Base-by-base conservation (phyloP, 23 red algal genomes). In the Agarophyton chilense region DNA sequence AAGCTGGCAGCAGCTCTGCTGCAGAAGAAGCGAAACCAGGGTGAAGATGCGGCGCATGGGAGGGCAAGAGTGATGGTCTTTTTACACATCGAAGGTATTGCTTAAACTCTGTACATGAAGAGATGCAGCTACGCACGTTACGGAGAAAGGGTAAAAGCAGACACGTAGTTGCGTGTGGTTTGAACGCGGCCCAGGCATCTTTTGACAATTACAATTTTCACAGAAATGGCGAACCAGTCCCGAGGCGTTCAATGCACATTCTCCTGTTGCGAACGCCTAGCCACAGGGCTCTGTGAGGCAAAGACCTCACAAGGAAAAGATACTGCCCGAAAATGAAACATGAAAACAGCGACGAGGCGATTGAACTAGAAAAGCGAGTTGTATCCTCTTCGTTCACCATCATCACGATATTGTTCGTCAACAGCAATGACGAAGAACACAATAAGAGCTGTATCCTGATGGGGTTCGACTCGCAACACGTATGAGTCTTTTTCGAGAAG, bases 341-440 rank as follows among this genome's bases (percentile, higher is more conserved):
- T 49, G 45, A 49, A 49, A 10, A 13, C 45, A 13, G 45, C 45
- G 12, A n/a, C 11, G 52, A 4, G 10, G 2, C 11, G 22, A 4
- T 1, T 1, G 17, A 10, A 0, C 21, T 80, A 80, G 25, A 80
- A 60, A 4, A 80, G 51, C 46, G 77, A 70, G 32, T 11, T 38
- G 39, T 53, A 64, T 43, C 80, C 80, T 64, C 62, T 68, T 64
- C 80, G 55, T 22, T 89, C 60, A 32, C 85, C 85, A 52, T 83
- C 89, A 76, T 92, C 89, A 38, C 79, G 63, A 51, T 92, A 92
- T 64, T 84, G 67, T 38, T 92, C 89, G 51, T 92, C 89, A 51
- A 92, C 49, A 18, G 89, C 89, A 52, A 92, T 41, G 45, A 92
- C 89, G 24, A 92, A 76, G 67, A 92, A 78, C 31, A 92, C 89